A percentile compares a stretch with the other conserved stretches of the same genome.
Conservation (phyloP, 441 rosid species). For the Viola pubescens region DNA sequence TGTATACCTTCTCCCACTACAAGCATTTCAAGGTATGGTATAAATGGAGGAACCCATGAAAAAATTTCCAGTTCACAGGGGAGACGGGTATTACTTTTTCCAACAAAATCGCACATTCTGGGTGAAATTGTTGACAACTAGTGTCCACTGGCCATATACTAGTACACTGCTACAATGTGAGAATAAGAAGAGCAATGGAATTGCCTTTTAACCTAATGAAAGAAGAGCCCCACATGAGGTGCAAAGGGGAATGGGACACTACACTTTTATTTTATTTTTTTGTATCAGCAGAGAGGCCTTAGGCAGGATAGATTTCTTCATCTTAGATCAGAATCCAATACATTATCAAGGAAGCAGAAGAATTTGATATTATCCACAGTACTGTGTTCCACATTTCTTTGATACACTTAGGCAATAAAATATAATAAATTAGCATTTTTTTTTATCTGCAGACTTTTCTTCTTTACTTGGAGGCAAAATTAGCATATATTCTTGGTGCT, state of each 20-base stretch:
- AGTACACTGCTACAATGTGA: conserved; percentile 11
- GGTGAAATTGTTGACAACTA: conserved; percentile 14
- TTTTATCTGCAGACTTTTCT: neutral
- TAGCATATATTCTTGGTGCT: neutral
- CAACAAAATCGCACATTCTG: conserved; percentile 16
- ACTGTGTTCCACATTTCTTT: neutral
- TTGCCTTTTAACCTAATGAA: neutral
- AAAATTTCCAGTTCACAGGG: conserved; percentile 8
- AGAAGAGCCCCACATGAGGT: neutral
- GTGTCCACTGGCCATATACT: conserved; percentile 12
- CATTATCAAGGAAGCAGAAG: conserved; percentile 18
- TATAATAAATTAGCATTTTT: conserved; percentile 20
- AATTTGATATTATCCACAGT: conserved; percentile 15
- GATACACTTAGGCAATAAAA: conserved; percentile 13
- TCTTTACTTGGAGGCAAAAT: neutral
- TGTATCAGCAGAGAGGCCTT: conserved; percentile 18
- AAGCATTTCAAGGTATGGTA: conserved; percentile 15
- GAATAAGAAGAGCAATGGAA: neutral
- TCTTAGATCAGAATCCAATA: conserved; percentile 22
- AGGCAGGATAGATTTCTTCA: conserved; percentile 22
- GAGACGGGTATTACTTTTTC: conserved; percentile 12
- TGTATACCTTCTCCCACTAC: conserved; percentile 1
- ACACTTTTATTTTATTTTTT: conserved; percentile 14
- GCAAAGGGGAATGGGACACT: neutral
- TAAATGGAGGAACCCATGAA: conserved; percentile 14